Evolutionary conservation across 129 eudicot genomes (phyloP).

Genomic region (Pulicaria dysenterica): DNA sequence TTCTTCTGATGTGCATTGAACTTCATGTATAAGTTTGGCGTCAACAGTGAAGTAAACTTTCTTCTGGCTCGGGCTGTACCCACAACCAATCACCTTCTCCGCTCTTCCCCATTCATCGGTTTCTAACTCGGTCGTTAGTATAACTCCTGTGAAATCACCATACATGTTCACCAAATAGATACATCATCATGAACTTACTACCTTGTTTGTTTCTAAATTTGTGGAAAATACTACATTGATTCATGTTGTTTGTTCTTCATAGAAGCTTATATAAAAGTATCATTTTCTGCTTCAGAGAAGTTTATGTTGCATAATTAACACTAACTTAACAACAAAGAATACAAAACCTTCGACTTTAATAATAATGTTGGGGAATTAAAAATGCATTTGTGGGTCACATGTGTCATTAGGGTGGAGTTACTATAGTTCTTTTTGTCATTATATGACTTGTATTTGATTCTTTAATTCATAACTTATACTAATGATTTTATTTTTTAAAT

Average conservation of each 20-base stretch:
- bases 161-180: background rate
- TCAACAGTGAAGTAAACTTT: slow-evolving; percentile 84
- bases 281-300: no score
- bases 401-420: slow-evolving; percentile 31
- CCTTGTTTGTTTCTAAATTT: no score
- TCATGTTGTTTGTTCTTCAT: no score
- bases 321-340: background rate
- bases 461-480: background rate
- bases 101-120: slow-evolving; percentile 58
- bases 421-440: slow-evolving; percentile 33
- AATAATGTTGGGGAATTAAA: slow-evolving; percentile 4
- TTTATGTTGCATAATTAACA: background rate
- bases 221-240: no score
- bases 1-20: slow-evolving; percentile 77
- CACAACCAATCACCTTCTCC: slow-evolving; percentile 84
- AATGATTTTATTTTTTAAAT: slow-evolving; percentile 16
- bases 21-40: slow-evolving; percentile 65
- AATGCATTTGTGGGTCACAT: slow-evolving; percentile 32
- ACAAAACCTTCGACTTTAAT: background rate
- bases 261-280: no score
- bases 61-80: slow-evolving; percentile 73
- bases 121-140: slow-evolving; percentile 46
- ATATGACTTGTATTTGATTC: slow-evolving; percentile 24
- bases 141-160: slow-evolving; percentile 49
- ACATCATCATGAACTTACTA: background rate